Base-by-base conservation (phyloP, 1,139 yeast genomes). In the Candida sp. region DNA sequence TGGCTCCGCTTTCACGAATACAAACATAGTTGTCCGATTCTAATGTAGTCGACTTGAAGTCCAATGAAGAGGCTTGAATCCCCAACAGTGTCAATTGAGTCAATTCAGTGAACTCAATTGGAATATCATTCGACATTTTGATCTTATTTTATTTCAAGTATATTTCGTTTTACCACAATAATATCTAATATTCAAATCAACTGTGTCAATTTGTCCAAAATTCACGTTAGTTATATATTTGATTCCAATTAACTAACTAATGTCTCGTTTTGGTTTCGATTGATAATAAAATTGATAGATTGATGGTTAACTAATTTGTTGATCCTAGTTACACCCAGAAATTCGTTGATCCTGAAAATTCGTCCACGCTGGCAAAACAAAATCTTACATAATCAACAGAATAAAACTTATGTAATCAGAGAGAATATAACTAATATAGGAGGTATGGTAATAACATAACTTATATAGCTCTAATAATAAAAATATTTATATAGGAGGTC, bases 101-200 rank as follows among this genome's bases (percentile, higher is more conserved):
- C 68, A 89, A 84, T 75, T 93, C 98, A 58, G 96, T 91, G 73
- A 93, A 90, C 73, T 91, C 96, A 73, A 93, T 93, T 56, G 99
- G 99, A 58, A 89, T 81, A 65, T 87, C 95, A 50, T 56, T 54
- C 38, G 72, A 62, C 73, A 67, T 67, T 35, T 38, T 50, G 19
- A 15, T 15, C 19, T 15, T 15, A 15, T 15, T 15, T 15, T 15
- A 15, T 15, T 15, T 15, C 19, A 15, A 15, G 19, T 15, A 15
- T 15, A 15, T 15, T 15, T 15, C 11, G 29, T 25, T 25, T 25
- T 25, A 25, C 29, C 29, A 25, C 29, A 25, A 25, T 25, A 25
- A 7, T 7, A 7, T 25, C 11, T 25, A 25, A 32, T 32, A 12
- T 32, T 32, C 11, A 11, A 25, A 25, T 25, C 29, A 32, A 32